Base-by-base conservation (phyloP, 2,329 filamentous ascomycete species). In the Tolypocladium paradoxum region DNA sequence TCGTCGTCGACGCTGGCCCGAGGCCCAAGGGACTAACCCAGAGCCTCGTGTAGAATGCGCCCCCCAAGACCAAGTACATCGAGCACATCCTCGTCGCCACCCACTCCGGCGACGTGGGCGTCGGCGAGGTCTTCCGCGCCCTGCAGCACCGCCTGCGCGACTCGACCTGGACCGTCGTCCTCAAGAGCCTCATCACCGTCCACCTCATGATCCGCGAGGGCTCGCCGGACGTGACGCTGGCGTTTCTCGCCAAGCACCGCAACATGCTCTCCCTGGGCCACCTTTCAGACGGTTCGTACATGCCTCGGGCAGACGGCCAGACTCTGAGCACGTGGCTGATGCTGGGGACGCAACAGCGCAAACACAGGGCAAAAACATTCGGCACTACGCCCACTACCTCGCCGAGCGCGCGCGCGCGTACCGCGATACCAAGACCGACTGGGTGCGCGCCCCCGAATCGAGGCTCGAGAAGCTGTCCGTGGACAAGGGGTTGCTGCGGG, bases 81-180 rank as follows among this genome's bases (percentile, higher is more conserved):
- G 93, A 99, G 71, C 90, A 96, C 68, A 96, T 99, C 66, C 81
- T 99, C 54, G 81, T 96, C 60, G 92, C 93, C 58, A 99, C 93
- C 37, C 90, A 96, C 72, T 87, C 90, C 24, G 93, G 91, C 61
- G 93, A 99, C 72, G 88, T 89, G 52, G 93, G 92, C 60, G 90
- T 99, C 55, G 92, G 86, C 55, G 93, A 99, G 73, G 88, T 99
- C 65, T 97, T 99, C 70, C 85, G 93, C 56, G 89, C 90, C 43
- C 76, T 99, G 52, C 90, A 95, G 67, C 83, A 90, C 68, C 84
- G 93, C 51, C 73, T 99, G 60, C 86, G 90, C 67, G 93, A 99
- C 69, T 92, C 92, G 61, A 96, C 93, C 77, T 99, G 93, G 93
- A 99, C 93, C n/a, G 90, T 97, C 54, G 92, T 96, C 59, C 96